Evolutionary conservation across 805 yeast genomes (phyloP), one percentile per base, ranked within the genome.

Genomic region (Candida sakaeoensis): DNA sequence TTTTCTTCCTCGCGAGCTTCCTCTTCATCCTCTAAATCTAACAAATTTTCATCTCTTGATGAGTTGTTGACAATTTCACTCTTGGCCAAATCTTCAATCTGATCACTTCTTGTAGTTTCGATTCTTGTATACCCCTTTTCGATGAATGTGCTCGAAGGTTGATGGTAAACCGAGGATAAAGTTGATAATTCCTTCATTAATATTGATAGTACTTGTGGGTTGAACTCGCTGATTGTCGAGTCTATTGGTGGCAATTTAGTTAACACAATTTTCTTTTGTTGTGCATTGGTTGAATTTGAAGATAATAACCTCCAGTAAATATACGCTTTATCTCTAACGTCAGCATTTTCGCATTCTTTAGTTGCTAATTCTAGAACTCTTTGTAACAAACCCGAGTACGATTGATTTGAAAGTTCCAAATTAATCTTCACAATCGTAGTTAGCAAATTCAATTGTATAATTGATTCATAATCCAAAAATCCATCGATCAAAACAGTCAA

Each of bases 161-260:
- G 84, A 61, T 85, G 95, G 55, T 87, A 87, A 2, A 93, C 93
- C 0, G 97, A 87, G 27, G 96, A 82, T 45, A 93, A 72, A 7
- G 93, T 83, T 2, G 95, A 81, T 41, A 91, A 63, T 55, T 91
- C 95, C n/a, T 66, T 57, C 22, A 91, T 55, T 36, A 93, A 70
- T 46, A 79, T 82, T 30, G 80, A 77, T 42, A 90, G 71, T 4
- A 88, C 69, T 16, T 68, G 71, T 0, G 86, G 82, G 29, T 87
- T 80, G 52, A 90, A 82, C 14, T 72, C 61, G 30, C 88, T 82
- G 22, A 90, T 77, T 2, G 89, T 82, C 2, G 87, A 74, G 32
- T 78, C 75, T 43, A 93, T 77, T 8, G 79, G 76, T 9, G 96
- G 95, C 41, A 85, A 65, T 45, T 74, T 75, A 8, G 79, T 70